Base-by-base conservation (phyloP, 495 filamentous ascomycete genomes). In the Gamarada debralockiae region DNA sequence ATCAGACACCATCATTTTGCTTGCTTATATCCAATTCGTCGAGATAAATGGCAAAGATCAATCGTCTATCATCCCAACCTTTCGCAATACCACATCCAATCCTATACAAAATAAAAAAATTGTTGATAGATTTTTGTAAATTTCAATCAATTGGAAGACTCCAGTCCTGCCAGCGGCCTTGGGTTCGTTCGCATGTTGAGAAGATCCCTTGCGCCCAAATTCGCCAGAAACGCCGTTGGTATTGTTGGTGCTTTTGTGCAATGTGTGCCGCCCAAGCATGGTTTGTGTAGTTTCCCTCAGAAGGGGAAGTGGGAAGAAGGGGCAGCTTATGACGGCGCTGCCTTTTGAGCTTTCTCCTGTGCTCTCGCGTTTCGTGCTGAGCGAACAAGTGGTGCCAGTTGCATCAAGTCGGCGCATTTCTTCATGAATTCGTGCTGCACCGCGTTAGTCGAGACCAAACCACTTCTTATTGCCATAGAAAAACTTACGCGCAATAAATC, bases 351-450 rank as follows among this genome's bases (percentile, higher is more conserved):
- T 65, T 90, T 89, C 68, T 98, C 93, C 62, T 92, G 84, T 13
- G 84, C 85, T 55, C 92, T 79, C 43, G 89, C 90, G 58, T 82
- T 76, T 40, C 93, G 81, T 38, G 93, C 93, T 42, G 92, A 85
- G 59, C 83, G 80, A 38, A 98, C 93, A 44, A 98, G 78, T 27
- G 93, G 93, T 13, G 95, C 67, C 23, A 81, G 63, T 5, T 75
- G 68, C 3, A 67, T 65, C 69, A 69, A 86, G 70, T 72, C 88
- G 81, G 67, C 76, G 73, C 60, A 98, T 67, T 58, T 80, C 82
- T 70, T 92, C 90, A 97, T 93, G 69, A 97, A 98, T 2, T 85
- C 84, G 68, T 98, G 93, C 95, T 98, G 59, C 15, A 36, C 40
- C 15, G 20, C 29, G 44, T 29, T 20, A 43, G 40, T 17, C 18